These are phyloP conservation scores for Trametes elegans DNA, from an alignment of 768 basidiomycete species.

Conservation along the genomic window DNA sequence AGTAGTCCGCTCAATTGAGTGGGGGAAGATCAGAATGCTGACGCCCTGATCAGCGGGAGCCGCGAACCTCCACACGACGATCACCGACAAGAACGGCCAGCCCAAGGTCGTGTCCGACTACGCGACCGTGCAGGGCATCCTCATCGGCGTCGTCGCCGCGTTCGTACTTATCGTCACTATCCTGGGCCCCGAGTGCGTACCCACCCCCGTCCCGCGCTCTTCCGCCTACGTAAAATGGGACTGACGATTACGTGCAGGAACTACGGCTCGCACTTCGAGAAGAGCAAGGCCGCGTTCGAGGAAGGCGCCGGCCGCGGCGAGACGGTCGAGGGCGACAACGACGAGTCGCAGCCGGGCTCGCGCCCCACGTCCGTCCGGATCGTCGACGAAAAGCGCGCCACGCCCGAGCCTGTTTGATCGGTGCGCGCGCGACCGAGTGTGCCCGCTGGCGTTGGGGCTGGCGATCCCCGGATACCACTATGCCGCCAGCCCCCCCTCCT, in stretches of 20 bases:
- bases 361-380: conserved; percentile 19
- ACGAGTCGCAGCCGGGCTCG: conserved; percentile 4
- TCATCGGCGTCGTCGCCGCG: conserved; percentile 78
- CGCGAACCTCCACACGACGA: conserved; percentile 35
- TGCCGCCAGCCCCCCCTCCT: too few relatives aligned
- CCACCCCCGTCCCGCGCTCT: neutral
- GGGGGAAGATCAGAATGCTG: neutral
- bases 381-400: conserved; percentile 18
- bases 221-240: too few relatives aligned
- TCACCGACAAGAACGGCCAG: conserved; percentile 27
- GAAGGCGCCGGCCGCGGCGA: conserved; percentile 61
- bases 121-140: conserved; percentile 70
- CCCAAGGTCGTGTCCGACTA: conserved; percentile 42
- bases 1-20: conserved; percentile 1
- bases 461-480: too few relatives aligned
- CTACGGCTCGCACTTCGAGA: conserved; percentile 71
- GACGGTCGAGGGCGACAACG: conserved; percentile 31
- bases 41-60: conserved; percentile 37
- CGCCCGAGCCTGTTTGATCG: conserved; percentile 15
- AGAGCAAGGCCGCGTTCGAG: conserved; percentile 76
- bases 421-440: neutral
- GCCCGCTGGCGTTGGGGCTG: too few relatives aligned
- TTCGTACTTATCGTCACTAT: conserved; percentile 76
- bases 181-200: conserved; percentile 72
- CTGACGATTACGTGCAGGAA: conserved; percentile 23